phyloP scores from a whole-genome alignment of 1,139 yeast species.

The Yamadazyma buinensis region DNA sequence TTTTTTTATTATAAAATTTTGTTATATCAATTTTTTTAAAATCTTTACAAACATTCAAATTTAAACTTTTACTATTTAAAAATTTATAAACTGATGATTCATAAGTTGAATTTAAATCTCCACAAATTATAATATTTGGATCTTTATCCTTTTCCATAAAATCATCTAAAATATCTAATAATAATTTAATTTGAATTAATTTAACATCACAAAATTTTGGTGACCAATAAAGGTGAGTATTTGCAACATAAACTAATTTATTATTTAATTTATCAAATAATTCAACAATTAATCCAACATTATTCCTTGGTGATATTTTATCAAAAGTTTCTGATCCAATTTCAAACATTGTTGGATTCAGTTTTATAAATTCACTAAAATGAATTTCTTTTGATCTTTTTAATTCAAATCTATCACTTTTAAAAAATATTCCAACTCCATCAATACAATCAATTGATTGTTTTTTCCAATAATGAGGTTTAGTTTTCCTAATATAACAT shows the following conservation, averaged over 20 bases:
- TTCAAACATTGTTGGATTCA: constrained; percentile 25
- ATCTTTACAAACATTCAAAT: constrained; percentile 21
- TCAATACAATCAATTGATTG: constrained; percentile 44
- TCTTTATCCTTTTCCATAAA: constrained; percentile 14
- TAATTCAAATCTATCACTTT: constrained; percentile 41
- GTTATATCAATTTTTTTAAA: constrained; percentile 26
- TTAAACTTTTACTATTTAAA: constrained; percentile 32
- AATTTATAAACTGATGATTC: constrained; percentile 46
- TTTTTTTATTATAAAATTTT: constrained; percentile 27
- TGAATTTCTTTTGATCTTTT: constrained; percentile 39
- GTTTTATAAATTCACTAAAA: constrained; percentile 33
- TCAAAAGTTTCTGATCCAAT: constrained; percentile 33
- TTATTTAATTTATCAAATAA: constrained; percentile 39
- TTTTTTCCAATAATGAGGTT: constrained; percentile 48
- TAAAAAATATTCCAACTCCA: constrained; percentile 54
- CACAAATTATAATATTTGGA: constrained; percentile 31
- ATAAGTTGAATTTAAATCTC: constrained; percentile 54
- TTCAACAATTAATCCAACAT: constrained; percentile 49
- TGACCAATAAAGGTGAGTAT: constrained; percentile 61
- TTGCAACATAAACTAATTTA: constrained; percentile 42
- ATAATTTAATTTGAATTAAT: constrained; percentile 48
- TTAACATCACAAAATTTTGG: constrained; percentile 51
- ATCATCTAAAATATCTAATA: constrained; percentile 28
- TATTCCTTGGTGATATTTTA: constrained; percentile 47
- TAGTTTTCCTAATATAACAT: constrained; percentile 43